phyloP scores from a whole-genome alignment of 164 flowering plant genomes.

The Berberis thunbergii region DNA sequence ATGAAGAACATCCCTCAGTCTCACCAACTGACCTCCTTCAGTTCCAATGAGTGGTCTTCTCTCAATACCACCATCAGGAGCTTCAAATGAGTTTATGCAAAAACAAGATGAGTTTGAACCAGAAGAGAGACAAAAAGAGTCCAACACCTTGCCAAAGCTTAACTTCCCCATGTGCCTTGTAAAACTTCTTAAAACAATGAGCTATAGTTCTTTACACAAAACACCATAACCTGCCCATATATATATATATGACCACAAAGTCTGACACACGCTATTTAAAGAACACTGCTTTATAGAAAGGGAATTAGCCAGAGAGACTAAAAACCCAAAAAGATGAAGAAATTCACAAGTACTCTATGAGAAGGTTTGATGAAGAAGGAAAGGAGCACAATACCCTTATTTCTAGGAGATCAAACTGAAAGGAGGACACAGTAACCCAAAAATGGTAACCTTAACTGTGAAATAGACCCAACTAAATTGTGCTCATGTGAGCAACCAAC shows the following conservation, averaged over 20 bases:
- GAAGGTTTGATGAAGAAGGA: conserved; percentile 4
- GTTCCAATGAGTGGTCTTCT: conserved; percentile 33
- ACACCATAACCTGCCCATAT: conserved; percentile 10
- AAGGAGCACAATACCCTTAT: conserved; percentile 9
- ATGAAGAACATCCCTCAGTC: conserved; percentile 43
- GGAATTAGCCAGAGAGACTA: neutral
- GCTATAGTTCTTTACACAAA: neutral
- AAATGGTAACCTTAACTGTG: conserved; percentile 2
- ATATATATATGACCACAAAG: neutral
- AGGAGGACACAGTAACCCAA: conserved; percentile 1
- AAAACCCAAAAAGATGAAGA: conserved; percentile 15
- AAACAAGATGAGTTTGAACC: conserved; percentile 46
- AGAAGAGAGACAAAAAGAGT: conserved; percentile 40
- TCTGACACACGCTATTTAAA: neutral
- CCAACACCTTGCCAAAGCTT: conserved; percentile 48
- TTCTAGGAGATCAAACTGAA: conserved; percentile 11
- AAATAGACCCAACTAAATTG: conserved; percentile 9
- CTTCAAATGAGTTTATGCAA: conserved; percentile 36
- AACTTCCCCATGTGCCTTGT: conserved; percentile 42
- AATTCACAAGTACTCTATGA: neutral
- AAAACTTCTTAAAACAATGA: neutral
- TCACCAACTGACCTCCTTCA: conserved; percentile 22
- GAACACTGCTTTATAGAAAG: neutral
- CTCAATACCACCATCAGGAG: conserved; percentile 25
- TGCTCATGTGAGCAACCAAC: conserved; percentile 10